Conservation (phyloP, 108 stramenopile genomes). For the Parietichytrium sp. region DNA sequence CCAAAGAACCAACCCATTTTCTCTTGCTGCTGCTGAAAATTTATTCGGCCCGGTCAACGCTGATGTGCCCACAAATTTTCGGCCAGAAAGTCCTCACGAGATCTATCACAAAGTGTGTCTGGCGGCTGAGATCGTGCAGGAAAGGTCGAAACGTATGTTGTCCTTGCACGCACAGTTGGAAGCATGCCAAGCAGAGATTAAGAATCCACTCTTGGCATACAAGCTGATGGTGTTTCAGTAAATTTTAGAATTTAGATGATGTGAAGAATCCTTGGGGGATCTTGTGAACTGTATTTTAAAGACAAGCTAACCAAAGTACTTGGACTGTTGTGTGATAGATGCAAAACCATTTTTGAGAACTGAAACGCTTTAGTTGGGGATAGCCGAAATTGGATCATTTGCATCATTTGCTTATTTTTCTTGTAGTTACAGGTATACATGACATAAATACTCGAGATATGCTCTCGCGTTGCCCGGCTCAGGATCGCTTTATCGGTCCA, state of each 20-base stretch:
- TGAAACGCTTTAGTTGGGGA: too few relatives aligned
- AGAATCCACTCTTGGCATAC: neutral
- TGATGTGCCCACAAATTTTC: neutral
- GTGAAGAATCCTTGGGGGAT: too few relatives aligned
- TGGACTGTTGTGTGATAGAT: too few relatives aligned
- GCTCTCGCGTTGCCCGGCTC: too few relatives aligned
- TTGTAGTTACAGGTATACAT: too few relatives aligned
- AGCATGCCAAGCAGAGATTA: neutral
- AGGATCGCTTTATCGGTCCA: too few relatives aligned
- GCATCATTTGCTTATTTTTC: too few relatives aligned
- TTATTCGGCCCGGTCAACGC: neutral
- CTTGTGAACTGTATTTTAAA: too few relatives aligned
- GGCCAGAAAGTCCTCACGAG: neutral
- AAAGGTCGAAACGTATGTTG: neutral
- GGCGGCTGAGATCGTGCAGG: neutral
- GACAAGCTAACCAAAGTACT: too few relatives aligned
- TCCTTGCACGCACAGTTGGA: neutral
- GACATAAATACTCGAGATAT: too few relatives aligned
- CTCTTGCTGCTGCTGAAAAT: neutral
- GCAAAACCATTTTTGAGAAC: too few relatives aligned
- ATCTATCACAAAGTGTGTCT: neutral
- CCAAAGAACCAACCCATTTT: neutral
- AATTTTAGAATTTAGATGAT: neutral
- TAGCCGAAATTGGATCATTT: too few relatives aligned
- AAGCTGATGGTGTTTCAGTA: neutral